These are phyloP conservation scores for Lachancea dasiensis DNA, from an alignment of 805 yeast genomes.

Conservation along the genomic window DNA sequence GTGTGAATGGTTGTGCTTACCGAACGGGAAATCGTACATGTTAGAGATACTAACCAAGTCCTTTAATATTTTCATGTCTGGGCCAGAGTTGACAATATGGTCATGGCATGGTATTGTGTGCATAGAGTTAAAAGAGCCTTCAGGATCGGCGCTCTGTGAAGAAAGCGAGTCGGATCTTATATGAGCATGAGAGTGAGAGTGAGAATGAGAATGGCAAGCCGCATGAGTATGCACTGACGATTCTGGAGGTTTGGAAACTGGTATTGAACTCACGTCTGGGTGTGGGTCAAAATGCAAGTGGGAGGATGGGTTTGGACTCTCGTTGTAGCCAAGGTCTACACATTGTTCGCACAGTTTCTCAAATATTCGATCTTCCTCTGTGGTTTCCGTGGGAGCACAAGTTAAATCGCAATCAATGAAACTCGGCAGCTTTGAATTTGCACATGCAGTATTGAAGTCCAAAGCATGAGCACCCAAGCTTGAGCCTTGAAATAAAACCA, in stretches of 20 bases:
- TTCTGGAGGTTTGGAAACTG: no score
- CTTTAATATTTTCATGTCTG: slow-evolving; percentile 28
- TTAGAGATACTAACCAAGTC: slow-evolving; percentile 32
- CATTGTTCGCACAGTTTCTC: slow-evolving; percentile 14
- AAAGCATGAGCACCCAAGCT: neutral
- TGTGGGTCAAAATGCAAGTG: neutral
- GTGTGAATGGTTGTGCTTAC: slow-evolving; percentile 23
- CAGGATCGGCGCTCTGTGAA: neutral
- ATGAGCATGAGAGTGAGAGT: neutral
- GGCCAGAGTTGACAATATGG: slow-evolving; percentile 22
- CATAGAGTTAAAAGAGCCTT: neutral
- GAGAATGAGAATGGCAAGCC: neutral
- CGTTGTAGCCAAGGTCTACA: slow-evolving; percentile 10
- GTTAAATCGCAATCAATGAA: slow-evolving; percentile 25
- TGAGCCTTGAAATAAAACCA: neutral
- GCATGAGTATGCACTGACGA: neutral
- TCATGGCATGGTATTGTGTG: slow-evolving; percentile 3
- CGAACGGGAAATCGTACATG: slow-evolving; percentile 31
- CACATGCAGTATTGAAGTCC: neutral
- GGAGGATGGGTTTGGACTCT: slow-evolving; percentile 1
- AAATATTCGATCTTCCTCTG: slow-evolving; percentile 14
- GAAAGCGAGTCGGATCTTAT: neutral
- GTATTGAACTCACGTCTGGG: no score
- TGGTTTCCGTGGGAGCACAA: slow-evolving; percentile 17
- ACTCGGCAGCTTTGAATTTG: slow-evolving; percentile 9